phyloP scores from a whole-genome alignment of 768 basidiomycete species.

The Hygrophorus pudorinus region DNA sequence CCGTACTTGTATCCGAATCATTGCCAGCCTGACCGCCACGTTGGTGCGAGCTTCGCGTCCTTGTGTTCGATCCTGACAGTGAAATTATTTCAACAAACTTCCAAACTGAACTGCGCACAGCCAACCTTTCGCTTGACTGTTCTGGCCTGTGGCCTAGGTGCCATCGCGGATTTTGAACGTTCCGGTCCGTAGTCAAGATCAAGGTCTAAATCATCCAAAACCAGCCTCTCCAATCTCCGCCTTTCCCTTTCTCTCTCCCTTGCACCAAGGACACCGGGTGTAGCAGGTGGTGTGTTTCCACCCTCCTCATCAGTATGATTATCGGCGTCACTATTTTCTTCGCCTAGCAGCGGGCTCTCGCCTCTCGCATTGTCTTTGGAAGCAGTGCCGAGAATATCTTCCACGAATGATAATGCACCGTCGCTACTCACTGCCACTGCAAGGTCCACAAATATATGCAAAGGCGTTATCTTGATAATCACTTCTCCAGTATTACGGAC shows the following conservation, averaged over 20 bases:
- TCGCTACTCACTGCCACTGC: constrained; percentile 28
- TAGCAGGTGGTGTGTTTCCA: constrained; percentile 30
- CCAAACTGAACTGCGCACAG: neutral
- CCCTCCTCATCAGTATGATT: constrained; percentile 16
- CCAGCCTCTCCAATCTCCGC: constrained; percentile 34
- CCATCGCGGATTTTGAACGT: constrained; percentile 10
- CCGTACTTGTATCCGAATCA: constrained; percentile 60
- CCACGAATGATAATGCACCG: constrained; percentile 37
- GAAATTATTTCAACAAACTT: neutral
- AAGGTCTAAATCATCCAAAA: constrained; percentile 51
- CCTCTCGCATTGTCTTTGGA: neutral
- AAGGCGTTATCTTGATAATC: constrained; percentile 40
- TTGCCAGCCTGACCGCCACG: constrained; percentile 33
- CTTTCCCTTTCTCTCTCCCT: constrained; percentile 27
- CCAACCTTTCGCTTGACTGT: constrained; percentile 1
- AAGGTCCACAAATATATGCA: constrained; percentile 75
- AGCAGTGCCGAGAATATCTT: constrained; percentile 21
- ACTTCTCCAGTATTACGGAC: constrained; percentile 14
- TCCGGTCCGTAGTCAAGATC: constrained; percentile 32
- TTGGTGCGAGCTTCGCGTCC: constrained; percentile 7
- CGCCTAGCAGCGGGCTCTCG: neutral
- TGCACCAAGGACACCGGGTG: constrained; percentile 16
- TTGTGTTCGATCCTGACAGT: constrained; percentile 7
- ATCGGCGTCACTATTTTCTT: constrained; percentile 7
- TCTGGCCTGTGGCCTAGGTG: neutral